These are phyloP conservation scores for Ophiostoma ips DNA, from an alignment of 2,329 filamentous ascomycete species.

Conservation along the genomic window DNA sequence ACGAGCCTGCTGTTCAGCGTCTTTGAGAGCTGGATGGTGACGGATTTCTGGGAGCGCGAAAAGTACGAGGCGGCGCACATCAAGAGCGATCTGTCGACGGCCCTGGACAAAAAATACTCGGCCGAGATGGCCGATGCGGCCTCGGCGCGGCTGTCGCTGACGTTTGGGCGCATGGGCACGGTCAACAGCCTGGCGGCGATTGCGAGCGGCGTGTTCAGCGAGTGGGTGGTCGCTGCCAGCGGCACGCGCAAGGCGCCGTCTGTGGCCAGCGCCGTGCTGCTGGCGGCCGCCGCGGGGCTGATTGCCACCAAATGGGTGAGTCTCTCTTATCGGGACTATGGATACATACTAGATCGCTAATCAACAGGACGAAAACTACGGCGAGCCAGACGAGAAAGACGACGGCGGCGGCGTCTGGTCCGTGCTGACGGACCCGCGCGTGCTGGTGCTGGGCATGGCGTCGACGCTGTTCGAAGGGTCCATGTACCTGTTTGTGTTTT, in stretches of 20 bases:
- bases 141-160: constrained; percentile 26
- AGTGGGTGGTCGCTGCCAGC: constrained; percentile 31
- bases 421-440: constrained; percentile 26
- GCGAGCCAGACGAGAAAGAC: constrained; percentile 16
- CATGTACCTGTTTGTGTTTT: constrained; percentile 45
- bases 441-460: constrained; percentile 34
- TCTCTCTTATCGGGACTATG: too few species aligned
- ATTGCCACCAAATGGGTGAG: constrained; percentile 31
- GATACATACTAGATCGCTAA: too few species aligned
- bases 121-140: constrained; percentile 14
- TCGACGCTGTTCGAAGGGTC: constrained; percentile 44
- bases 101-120: neutral
- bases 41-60: constrained; percentile 33
- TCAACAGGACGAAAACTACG: constrained; percentile 32
- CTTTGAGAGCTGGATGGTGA: constrained; percentile 49
- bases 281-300: constrained; percentile 27
- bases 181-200: constrained; percentile 43
- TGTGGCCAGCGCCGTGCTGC: constrained; percentile 23
- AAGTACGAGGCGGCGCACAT: constrained; percentile 16
- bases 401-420: constrained; percentile 4
- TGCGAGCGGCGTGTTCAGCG: constrained; percentile 34
- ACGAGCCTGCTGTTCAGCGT: constrained; percentile 44
- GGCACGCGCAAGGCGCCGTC: constrained; percentile 39
- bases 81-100: neutral
- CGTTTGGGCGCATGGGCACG: constrained; percentile 37